These are phyloP conservation scores for Ophioceras dolichostomum DNA, from an alignment of 2,329 filamentous ascomycete species.

Conservation along the genomic window DNA sequence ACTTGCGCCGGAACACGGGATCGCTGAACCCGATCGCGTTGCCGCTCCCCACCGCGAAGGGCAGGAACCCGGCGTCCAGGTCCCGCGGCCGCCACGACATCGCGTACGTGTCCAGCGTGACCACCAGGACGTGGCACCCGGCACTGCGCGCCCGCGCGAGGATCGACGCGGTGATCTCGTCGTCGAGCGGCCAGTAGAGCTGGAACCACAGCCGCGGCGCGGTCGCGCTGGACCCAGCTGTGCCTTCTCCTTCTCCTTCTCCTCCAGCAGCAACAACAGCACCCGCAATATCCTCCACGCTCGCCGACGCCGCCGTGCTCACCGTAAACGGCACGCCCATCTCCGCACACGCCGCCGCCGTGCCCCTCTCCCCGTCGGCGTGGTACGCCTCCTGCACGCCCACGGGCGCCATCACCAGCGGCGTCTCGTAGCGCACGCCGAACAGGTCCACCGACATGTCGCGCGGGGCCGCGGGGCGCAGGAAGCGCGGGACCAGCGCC, in stretches of 20 bases:
- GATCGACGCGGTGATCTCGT: conserved; percentile 53
- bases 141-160: conserved; percentile 46
- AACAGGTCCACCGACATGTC: conserved; percentile 41
- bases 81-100: conserved; percentile 59
- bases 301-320: conserved; percentile 49
- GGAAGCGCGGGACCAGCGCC: conserved; percentile 38
- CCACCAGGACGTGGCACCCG: conserved; percentile 54
- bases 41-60: conserved; percentile 47
- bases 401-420: conserved; percentile 53
- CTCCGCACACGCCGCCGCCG: conserved; percentile 48
- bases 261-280: not conserved
- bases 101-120: conserved; percentile 61
- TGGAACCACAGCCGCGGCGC: conserved; percentile 49
- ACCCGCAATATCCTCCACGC: conserved; percentile 50
- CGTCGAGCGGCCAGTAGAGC: conserved; percentile 59
- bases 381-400: conserved; percentile 61
- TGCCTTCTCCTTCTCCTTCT: no score
- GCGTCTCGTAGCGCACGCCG: conserved; percentile 33
- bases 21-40: conserved; percentile 53
- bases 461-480: conserved; percentile 28
- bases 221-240: not conserved
- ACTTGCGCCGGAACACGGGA: conserved; percentile 49
- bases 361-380: conserved; percentile 48
- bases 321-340: conserved; percentile 54
- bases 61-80: conserved; percentile 48